A percentile compares a stretch with the other conserved stretches of the same genome.
phyloP scores from a whole-genome alignment of 805 yeast genomes.

The Starmerella apicola region DNA sequence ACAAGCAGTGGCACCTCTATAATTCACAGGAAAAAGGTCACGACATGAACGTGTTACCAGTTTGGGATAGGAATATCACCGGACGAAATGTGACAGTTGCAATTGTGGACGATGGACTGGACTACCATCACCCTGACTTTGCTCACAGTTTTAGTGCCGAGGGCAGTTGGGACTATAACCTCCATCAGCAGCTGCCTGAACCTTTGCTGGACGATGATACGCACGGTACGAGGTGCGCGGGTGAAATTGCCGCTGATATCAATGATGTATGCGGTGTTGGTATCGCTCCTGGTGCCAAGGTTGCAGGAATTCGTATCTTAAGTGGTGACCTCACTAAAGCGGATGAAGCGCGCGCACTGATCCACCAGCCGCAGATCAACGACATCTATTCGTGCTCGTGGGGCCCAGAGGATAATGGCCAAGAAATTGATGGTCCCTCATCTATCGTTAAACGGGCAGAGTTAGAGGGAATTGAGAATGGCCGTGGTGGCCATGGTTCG shows the following conservation, averaged over 20 bases:
- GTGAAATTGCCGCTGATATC: slow-evolving; percentile 75
- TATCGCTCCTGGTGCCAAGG: slow-evolving; percentile 78
- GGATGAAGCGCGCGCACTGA: slow-evolving; percentile 83
- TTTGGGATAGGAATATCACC: slow-evolving; percentile 71
- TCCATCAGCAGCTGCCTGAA: slow-evolving; percentile 57
- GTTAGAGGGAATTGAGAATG: slow-evolving; percentile 70
- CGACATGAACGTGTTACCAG: slow-evolving; percentile 75
- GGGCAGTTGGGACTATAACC: slow-evolving; percentile 93
- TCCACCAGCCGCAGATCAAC: slow-evolving; percentile 67
- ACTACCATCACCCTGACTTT: slow-evolving; percentile 65
- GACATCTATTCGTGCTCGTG: slow-evolving; percentile 95
- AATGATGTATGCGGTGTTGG: slow-evolving; percentile 89
- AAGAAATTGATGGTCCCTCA: slow-evolving; percentile 75
- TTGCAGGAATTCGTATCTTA: slow-evolving; percentile 80
- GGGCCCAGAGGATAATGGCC: slow-evolving; percentile 96
- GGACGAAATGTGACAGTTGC: slow-evolving; percentile 80
- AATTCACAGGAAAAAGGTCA: slow-evolving; percentile 63
- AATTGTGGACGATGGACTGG: slow-evolving; percentile 88
- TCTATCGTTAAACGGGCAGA: slow-evolving; percentile 66
- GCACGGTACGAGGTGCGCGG: slow-evolving; percentile 97
- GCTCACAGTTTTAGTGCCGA: slow-evolving; percentile 43
- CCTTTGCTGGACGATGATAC: slow-evolving; percentile 73
- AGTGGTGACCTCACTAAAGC: slow-evolving; percentile 69
- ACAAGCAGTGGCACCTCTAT: slow-evolving; percentile 82
- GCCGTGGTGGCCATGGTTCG: slow-evolving; percentile 71